Conservation (phyloP, 352 stramenopile genomes). For the Thraustotheca clavata region DNA sequence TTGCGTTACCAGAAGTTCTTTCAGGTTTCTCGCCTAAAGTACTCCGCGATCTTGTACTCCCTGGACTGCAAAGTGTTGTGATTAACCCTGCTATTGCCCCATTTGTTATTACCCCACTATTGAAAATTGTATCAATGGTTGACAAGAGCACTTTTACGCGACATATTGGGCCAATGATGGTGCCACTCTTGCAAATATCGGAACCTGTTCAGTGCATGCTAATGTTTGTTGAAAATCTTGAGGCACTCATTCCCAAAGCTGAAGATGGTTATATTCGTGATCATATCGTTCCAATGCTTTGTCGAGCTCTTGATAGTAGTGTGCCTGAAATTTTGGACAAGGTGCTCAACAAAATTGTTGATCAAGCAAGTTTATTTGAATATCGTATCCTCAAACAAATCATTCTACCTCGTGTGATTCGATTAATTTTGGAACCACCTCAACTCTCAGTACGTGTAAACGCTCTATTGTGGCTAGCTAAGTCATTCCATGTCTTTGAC, state of each 20-base stretch:
- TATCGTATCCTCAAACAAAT: constrained; percentile 85
- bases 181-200: constrained; percentile 67
- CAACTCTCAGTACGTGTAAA: constrained; percentile 82
- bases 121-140: constrained; percentile 83
- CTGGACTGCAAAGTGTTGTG: constrained; percentile 60
- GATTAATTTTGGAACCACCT: constrained; percentile 73
- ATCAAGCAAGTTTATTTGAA: constrained; percentile 80
- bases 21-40: constrained; percentile 69
- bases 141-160: constrained; percentile 77
- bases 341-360: constrained; percentile 83
- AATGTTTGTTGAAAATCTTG: constrained; percentile 82
- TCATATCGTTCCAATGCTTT: constrained; percentile 83
- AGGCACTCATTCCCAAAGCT: constrained; percentile 72
- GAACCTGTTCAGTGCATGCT: constrained; percentile 86
- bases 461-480: constrained; percentile 74
- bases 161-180: constrained; percentile 74
- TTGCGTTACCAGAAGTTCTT: constrained; percentile 56
- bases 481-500: constrained; percentile 85
- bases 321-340: constrained; percentile 82
- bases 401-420: constrained; percentile 78
- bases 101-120: constrained; percentile 80
- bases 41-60: constrained; percentile 78
- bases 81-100: constrained; percentile 83
- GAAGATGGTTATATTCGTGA: constrained; percentile 85
- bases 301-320: constrained; percentile 68